Conservation (phyloP, 306 rosid genomes). For the Ziziphus jujuba region DNA sequence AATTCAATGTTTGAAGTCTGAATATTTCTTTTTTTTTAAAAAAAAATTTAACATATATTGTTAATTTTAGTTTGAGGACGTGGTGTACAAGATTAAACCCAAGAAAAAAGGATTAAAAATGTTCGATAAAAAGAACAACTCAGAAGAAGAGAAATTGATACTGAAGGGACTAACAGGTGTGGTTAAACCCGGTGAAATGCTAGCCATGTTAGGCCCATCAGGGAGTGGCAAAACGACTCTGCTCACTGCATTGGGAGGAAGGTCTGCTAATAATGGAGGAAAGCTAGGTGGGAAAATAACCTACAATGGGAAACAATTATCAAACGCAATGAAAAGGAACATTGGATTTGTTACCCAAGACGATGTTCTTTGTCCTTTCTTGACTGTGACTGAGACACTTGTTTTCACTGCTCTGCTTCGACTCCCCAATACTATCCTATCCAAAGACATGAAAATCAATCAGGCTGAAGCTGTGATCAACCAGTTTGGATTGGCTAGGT, state of each 20-base stretch:
- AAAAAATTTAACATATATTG: too few species aligned
- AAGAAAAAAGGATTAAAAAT: constrained; percentile 17
- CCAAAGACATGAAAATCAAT: constrained; percentile 35
- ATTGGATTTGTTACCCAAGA: constrained; percentile 78
- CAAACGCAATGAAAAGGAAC: constrained; percentile 52
- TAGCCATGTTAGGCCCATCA: constrained; percentile 87
- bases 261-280: constrained; percentile 47
- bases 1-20: too few species aligned
- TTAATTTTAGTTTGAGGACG: constrained; percentile 55
- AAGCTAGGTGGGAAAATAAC: constrained; percentile 45
- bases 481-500: constrained; percentile 58
- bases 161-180: constrained; percentile 55
- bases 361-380: constrained; percentile 62
- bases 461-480: constrained; percentile 47
- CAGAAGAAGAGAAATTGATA: constrained; percentile 45
- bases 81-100: constrained; percentile 47
- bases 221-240: constrained; percentile 91
- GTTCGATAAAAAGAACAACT: constrained; percentile 2
- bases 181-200: constrained; percentile 69
- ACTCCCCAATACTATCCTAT: constrained; percentile 39
- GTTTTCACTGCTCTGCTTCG: constrained; percentile 73
- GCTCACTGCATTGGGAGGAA: constrained; percentile 65
- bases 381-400: constrained; percentile 67
- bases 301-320: constrained; percentile 44
- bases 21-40: too few species aligned